Evolutionary conservation across 345 rosid species (phyloP).

Genomic region (Citrus medica): DNA sequence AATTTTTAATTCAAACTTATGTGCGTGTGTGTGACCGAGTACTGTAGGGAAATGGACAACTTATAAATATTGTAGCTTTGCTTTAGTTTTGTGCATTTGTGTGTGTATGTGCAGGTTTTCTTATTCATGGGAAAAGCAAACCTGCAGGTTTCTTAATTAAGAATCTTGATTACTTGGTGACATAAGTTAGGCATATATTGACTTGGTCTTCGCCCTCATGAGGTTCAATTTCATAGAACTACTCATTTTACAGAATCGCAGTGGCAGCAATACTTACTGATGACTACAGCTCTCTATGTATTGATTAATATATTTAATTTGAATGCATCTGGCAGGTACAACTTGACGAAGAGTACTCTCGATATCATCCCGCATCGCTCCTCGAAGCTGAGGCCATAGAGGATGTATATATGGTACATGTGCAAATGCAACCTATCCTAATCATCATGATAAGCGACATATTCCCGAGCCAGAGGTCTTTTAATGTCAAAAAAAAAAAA

Average conservation of each 20-base stretch:
- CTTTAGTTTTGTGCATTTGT: neutral
- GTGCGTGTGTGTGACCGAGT: no score
- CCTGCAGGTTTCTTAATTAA: neutral
- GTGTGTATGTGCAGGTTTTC: neutral
- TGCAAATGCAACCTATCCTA: no score
- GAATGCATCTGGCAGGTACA: neutral
- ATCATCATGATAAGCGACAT: no score
- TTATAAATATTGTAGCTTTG: neutral
- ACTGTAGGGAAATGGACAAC: neutral
- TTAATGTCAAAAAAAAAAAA: neutral
- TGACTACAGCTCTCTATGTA: neutral
- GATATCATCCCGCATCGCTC: no score
- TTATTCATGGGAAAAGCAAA: conserved; percentile 6
- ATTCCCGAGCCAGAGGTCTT: neutral
- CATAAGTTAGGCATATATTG: neutral
- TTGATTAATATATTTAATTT: neutral
- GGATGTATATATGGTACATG: no score
- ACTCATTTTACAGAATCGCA: neutral
- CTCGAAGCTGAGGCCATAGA: no score
- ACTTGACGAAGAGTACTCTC: neutral
- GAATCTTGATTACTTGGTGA: conserved; percentile 6
- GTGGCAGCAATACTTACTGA: no score
- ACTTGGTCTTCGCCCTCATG: neutral
- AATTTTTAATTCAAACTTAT: no score
- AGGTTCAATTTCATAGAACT: neutral